These are phyloP conservation scores for Scheffersomyces segobiensis DNA, from an alignment of 1,139 yeast genomes.

Conservation along the genomic window DNA sequence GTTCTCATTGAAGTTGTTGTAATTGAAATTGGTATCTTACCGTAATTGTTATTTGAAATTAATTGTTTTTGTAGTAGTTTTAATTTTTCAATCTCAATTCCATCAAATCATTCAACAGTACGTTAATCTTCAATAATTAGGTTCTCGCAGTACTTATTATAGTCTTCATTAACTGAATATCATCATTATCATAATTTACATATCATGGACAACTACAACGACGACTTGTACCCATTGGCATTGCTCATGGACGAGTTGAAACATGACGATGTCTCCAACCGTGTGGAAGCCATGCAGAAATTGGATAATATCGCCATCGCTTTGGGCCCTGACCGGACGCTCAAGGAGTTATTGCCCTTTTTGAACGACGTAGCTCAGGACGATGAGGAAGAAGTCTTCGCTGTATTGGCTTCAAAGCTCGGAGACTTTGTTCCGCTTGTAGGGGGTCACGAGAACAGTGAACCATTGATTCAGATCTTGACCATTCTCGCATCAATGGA, in stretches of 20 bases:
- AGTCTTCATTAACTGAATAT: neutral
- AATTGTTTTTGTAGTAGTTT: neutral
- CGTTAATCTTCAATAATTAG: neutral
- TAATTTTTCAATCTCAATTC: neutral
- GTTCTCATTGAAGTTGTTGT: neutral
- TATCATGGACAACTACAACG: conserved; percentile 41
- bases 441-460: conserved; percentile 82
- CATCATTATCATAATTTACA: conserved; percentile 1
- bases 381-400: conserved; percentile 97
- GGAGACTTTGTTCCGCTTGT: conserved; percentile 83
- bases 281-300: conserved; percentile 94
- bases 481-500: conserved; percentile 90
- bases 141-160: neutral
- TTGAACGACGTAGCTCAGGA: conserved; percentile 85
- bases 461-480: conserved; percentile 78
- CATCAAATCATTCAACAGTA: neutral
- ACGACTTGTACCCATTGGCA: conserved; percentile 92
- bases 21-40: neutral
- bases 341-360: conserved; percentile 87
- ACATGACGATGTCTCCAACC: conserved; percentile 88
- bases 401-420: conserved; percentile 87
- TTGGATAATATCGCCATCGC: conserved; percentile 94
- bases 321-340: conserved; percentile 89
- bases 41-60: neutral
- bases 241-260: conserved; percentile 94